These are phyloP conservation scores for Marasmius fiardii DNA, from an alignment of 1,284 basidiomycete species.

Conservation along the genomic window DNA sequence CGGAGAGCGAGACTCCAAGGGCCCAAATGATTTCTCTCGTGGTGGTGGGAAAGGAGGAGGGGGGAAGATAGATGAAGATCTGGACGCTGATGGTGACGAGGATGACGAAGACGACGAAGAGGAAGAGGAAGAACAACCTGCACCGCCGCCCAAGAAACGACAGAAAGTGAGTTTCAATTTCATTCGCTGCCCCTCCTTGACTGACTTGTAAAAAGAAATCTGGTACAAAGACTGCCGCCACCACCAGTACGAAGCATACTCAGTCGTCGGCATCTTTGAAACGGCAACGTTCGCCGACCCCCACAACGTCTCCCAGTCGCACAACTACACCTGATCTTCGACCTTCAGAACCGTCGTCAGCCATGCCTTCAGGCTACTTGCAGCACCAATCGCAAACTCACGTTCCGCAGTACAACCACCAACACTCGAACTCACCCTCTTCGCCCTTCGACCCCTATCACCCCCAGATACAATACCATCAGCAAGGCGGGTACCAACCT, in stretches of 20 bases:
- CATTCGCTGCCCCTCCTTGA: background rate
- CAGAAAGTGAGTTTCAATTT: background rate
- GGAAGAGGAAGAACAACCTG: slow-evolving; percentile 28
- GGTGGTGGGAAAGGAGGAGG: slow-evolving; percentile 23
- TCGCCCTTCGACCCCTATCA: too few relatives aligned
- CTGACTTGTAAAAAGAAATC: background rate
- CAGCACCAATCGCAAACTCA: background rate
- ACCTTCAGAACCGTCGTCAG: background rate
- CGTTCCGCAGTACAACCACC: too few relatives aligned
- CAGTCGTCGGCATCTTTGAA: background rate
- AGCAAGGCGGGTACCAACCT: too few relatives aligned
- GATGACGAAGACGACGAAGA: slow-evolving; percentile 45
- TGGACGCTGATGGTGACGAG: slow-evolving; percentile 26
- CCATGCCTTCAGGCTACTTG: background rate
- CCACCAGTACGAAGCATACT: background rate
- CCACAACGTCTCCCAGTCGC: background rate
- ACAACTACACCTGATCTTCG: background rate
- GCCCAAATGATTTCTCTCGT: slow-evolving; percentile 38
- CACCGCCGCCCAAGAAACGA: background rate
- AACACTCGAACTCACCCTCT: too few relatives aligned
- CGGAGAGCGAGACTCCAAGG: slow-evolving; percentile 45
- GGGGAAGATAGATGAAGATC: slow-evolving; percentile 17
- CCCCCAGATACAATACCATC: too few relatives aligned
- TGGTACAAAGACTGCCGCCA: background rate
- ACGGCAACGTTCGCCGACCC: background rate